These are phyloP conservation scores for Nannochloris sp. DNA, from an alignment of 139 green algal genomes.

Conservation along the genomic window DNA sequence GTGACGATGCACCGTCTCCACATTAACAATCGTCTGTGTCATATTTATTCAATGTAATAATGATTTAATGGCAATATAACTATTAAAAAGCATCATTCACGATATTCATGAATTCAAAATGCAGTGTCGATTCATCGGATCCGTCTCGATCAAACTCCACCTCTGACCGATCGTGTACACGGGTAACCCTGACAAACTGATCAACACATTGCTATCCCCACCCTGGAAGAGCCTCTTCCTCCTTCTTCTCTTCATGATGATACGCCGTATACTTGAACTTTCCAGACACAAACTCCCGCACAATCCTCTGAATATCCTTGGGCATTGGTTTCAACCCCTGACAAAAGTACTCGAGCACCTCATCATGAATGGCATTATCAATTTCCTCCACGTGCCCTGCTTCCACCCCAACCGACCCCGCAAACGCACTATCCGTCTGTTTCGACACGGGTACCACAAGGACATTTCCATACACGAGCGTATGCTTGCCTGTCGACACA, in stretches of 20 bases:
- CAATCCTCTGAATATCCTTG: constrained; percentile 3
- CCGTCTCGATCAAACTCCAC: too few relatives aligned
- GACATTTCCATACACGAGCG: constrained; percentile 6
- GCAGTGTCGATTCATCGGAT: too few relatives aligned
- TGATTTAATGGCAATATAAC: not conserved
- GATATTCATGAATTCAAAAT: too few relatives aligned
- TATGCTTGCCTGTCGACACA: not conserved
- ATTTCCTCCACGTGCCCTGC: not conserved
- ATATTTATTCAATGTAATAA: not conserved
- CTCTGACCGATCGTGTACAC: too few relatives aligned
- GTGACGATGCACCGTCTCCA: not conserved
- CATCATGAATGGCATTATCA: constrained; percentile 16
- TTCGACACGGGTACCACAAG: not conserved
- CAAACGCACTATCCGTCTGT: not conserved
- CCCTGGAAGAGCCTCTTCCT: constrained; percentile 8
- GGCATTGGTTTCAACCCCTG: constrained; percentile 7
- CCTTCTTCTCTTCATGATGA: not conserved
- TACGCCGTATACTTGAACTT: constrained; percentile 11
- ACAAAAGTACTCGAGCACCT: constrained; percentile 12
- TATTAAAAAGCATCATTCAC: too few relatives aligned
- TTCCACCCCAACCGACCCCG: not conserved
- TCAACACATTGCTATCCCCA: constrained; percentile 2
- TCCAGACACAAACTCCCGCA: constrained; percentile 7
- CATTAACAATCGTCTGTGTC: not conserved
- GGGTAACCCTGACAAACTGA: too few relatives aligned